Percentiles rank a stretch among this genome's conserved stretches.
Evolutionary conservation across 2,329 filamentous ascomycete species (phyloP).

Genomic region (Sphaceloma murrayae): DNA sequence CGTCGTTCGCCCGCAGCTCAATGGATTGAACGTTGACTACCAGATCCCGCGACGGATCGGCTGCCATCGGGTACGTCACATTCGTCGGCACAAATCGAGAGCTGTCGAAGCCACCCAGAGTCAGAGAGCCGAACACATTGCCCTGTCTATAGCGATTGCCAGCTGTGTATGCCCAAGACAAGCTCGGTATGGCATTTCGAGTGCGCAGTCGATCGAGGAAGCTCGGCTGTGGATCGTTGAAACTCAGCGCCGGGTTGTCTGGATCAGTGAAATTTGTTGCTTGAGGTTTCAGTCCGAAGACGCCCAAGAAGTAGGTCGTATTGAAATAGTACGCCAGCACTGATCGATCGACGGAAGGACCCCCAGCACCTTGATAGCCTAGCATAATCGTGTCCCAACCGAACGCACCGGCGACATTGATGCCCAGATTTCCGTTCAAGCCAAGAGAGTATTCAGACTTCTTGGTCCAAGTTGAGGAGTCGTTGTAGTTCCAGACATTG

Average conservation of each 20-base stretch:
- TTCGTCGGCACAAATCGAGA: constrained; percentile 30
- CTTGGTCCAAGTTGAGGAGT: constrained; percentile 50
- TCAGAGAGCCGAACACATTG: constrained; percentile 30
- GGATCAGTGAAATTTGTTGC: constrained; percentile 31
- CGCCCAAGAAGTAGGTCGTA: constrained; percentile 27
- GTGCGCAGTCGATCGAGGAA: constrained; percentile 27
- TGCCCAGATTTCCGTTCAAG: constrained; percentile 46
- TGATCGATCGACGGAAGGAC: constrained; percentile 25
- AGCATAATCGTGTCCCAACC: constrained; percentile 29
- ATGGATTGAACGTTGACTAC: constrained; percentile 28
- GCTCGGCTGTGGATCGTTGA: constrained; percentile 28
- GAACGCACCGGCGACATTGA: constrained; percentile 24
- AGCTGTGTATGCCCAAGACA: constrained; percentile 32
- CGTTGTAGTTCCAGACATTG: constrained; percentile 39
- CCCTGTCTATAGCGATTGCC: constrained; percentile 31
- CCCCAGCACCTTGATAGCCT: constrained; percentile 29
- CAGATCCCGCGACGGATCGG: constrained; percentile 28
- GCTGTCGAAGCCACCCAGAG: constrained; percentile 33
- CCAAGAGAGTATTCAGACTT: constrained; percentile 54
- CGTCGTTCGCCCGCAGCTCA: constrained; percentile 23
- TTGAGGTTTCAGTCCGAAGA: constrained; percentile 29
- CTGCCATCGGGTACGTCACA: constrained; percentile 26
- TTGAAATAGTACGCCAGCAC: constrained; percentile 21
- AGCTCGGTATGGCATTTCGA: constrained; percentile 29
- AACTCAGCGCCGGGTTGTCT: constrained; percentile 29